Evolutionary conservation across 129 eudicot genomes (phyloP), one percentile per base, ranked within the genome.

Genomic region (Centaurea solstitialis): DNA sequence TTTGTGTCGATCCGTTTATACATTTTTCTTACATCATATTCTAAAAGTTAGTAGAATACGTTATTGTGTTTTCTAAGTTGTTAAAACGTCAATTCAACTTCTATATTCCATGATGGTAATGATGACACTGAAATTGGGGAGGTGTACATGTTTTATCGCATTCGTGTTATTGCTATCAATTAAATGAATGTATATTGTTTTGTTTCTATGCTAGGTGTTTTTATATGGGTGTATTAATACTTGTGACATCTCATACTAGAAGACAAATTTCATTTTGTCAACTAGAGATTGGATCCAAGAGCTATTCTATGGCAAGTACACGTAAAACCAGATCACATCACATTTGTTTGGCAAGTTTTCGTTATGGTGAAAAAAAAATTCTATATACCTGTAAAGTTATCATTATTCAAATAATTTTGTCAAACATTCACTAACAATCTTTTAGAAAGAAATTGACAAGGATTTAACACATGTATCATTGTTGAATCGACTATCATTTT

Each of bases 31-130:
- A 17, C 21, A 1, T 8, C 7, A 17, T 15, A 53, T 17, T 53
- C 62, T 53, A 53, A 53, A 53, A 21, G 62, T 53, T 53, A 53
- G 62, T 53, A 53, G 18, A 53, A 53, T 33, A 57, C 65, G 9
- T 57, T 8, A n/a, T 57, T 57, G 18, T 1, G 3, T 57, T 57
- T 3, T 57, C 9, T 8, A 6, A 3, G 30, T 6, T 68, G 70
- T 35, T 62, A 72, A 59, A 53, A 35, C 9, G 79, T 81, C 75
- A 62, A 72, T 38, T 61, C 73, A 53, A 7, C 12, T 81, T 81
- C 71, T 5, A 35, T 35, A 17, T n/a, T 57, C 8, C 9, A 57
- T 5, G 23, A 79, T 30, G 76, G 67, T 68, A 66, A 65, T 65
- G 35, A 73, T 66, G 69, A 20, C 39, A 12, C 47, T 1, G 7